A percentile compares a stretch with the other conserved stretches of the same genome.
Evolutionary conservation across 2,329 filamentous ascomycete genomes (phyloP).

Genomic region (Ophiostoma quercus): DNA sequence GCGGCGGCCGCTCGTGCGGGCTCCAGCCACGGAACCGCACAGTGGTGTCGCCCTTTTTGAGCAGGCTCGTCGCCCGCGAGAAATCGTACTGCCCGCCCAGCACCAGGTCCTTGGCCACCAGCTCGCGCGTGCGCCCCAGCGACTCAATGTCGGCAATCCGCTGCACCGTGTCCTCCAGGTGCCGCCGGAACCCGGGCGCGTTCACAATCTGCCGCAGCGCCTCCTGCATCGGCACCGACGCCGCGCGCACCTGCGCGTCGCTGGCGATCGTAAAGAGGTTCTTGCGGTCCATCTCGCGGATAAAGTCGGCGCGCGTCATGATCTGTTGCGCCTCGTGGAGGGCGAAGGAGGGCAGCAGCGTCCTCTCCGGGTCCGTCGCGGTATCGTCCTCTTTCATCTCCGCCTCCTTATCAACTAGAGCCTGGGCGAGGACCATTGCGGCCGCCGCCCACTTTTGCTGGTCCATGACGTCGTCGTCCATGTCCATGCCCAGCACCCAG

Average conservation of each 20-base stretch:
- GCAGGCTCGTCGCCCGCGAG: not conserved
- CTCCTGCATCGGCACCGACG: constrained; percentile 92
- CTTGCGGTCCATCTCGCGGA: constrained; percentile 83
- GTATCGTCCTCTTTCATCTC: constrained; percentile 26
- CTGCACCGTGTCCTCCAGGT: constrained; percentile 74
- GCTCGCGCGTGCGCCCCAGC: constrained; percentile 83
- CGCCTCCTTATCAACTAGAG: constrained; percentile 77
- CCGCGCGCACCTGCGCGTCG: constrained; percentile 78
- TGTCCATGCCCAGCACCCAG: constrained; percentile 65
- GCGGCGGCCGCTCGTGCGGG: constrained; percentile 26
- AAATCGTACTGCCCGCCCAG: constrained; percentile 75
- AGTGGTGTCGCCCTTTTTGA: constrained; percentile 13
- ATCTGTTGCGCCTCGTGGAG: constrained; percentile 82
- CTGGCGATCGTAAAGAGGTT: constrained; percentile 95
- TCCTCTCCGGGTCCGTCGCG: not conserved
- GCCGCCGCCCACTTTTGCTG: constrained; percentile 89
- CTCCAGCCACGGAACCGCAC: constrained; percentile 27
- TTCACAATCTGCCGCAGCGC: constrained; percentile 82
- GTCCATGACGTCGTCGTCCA: constrained; percentile 64
- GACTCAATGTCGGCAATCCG: constrained; percentile 91
- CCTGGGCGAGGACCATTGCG: constrained; percentile 83
- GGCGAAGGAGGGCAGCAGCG: constrained; percentile 64
- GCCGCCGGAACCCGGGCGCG: constrained; percentile 70
- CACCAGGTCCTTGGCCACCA: constrained; percentile 93
- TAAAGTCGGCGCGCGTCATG: constrained; percentile 95